Base-by-base conservation (phyloP, 2,329 filamentous ascomycete genomes). In the Cercospora sp. region DNA sequence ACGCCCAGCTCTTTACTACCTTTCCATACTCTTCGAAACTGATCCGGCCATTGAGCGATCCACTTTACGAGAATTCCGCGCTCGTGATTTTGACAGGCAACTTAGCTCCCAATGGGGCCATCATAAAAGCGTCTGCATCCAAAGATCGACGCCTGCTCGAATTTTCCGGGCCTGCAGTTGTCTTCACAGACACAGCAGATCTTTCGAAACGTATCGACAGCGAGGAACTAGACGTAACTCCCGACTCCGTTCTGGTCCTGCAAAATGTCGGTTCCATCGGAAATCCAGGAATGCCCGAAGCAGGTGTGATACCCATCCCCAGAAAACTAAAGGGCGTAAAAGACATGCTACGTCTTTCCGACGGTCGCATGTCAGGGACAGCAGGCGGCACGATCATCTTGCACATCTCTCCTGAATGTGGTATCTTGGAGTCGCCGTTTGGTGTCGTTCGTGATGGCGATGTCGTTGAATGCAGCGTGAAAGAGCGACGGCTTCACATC, bases 331-430 rank as follows among this genome's bases (percentile, higher is more conserved):
- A 80, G 64, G 84, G 84, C 0, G 82, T 86, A 1, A 79, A 77
- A 31, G 84, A 86, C 71, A 86, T 87, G 84, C 72, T 87, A 31
- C 78, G 85, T 0, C 74, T 87, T 4, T 84, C 82, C 0, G 85
- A 87, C 75, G 85, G 85, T 1, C 78, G 85, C 23, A 87, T 87
- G 84, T 83, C 80, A 33, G 85, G 85, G 0, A 87, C 85, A 3
- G 85, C 85, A 2, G 85, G 85, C 0, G 85, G 85, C 3, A 86
- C 84, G 0, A 84, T 87, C 23, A 78, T 85, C 2, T 75, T 87
- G 23, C 85, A 87, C 70, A 80, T 87, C 33, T 84, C 82, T 3
- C 85, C 85, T 0, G 85, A 87, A 72, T 80, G 82, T 5, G 83
- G 79, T 1, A 71, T 85, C 10, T 78, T 81, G 0, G 81, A 81